Conservation (phyloP, 2,329 filamentous ascomycete genomes). For the Neonectria coccinea region DNA sequence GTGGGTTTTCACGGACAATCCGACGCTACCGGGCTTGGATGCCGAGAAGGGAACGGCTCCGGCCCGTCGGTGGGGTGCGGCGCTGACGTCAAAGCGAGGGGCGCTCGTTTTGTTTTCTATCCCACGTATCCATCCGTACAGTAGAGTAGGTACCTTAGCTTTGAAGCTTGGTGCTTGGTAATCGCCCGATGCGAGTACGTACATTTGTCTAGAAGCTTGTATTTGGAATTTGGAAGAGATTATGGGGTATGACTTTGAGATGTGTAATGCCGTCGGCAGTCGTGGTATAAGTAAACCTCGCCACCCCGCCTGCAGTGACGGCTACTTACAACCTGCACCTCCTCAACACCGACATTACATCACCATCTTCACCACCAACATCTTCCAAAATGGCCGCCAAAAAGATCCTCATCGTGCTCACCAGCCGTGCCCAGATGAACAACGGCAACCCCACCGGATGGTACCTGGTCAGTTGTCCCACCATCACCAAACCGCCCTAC, state of each 20-base stretch:
- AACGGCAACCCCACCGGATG: conserved; percentile 72
- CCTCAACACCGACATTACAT: not conserved
- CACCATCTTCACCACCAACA: not conserved
- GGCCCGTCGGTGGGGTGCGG: not conserved
- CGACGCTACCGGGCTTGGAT: conserved; percentile 1
- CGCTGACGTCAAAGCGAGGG: conserved; percentile 1
- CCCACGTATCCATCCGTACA: no score
- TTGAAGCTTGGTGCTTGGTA: conserved; percentile 33
- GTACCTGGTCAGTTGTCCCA: conserved; percentile 68
- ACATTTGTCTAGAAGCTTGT: conserved; percentile 13
- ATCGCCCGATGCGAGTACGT: conserved; percentile 11
- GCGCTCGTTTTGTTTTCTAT: no score
- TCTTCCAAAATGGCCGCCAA: conserved; percentile 63
- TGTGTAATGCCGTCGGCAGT: not conserved
- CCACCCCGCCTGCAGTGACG: not conserved
- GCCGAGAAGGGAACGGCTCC: conserved; percentile 4
- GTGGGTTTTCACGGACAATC: not conserved
- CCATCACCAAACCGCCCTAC: not conserved
- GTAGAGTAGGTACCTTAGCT: not conserved
- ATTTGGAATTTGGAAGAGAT: not conserved
- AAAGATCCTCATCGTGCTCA: conserved; percentile 79
- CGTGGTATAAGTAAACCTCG: not conserved
- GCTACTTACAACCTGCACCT: not conserved
- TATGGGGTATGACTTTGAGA: not conserved
- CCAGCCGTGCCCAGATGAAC: conserved; percentile 67